Percentiles rank a stretch among this genome's conserved stretches.
Conservation (phyloP, 2,329 filamentous ascomycete species). For the Penicillium sp. region DNA sequence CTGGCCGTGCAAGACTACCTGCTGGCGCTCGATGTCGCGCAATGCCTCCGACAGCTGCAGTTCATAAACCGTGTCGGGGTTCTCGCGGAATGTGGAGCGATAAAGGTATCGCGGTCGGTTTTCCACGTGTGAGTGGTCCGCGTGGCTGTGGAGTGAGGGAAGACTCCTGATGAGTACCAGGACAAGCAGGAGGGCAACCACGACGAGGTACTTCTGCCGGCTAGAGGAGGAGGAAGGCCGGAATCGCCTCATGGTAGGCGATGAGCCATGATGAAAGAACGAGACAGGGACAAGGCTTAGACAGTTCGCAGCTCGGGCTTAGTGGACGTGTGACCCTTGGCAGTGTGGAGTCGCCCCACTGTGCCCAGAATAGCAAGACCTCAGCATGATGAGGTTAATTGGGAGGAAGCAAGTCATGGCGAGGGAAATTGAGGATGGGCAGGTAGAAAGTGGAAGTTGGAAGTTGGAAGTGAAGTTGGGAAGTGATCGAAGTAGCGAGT, state of each 20-base stretch:
- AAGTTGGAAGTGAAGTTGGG: too few relatives aligned
- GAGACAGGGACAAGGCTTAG: background rate
- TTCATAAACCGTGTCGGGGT: conserved; percentile 36
- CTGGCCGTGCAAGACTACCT: conserved; percentile 12
- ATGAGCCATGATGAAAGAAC: background rate
- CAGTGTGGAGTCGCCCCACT: background rate
- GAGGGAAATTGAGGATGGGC: too few relatives aligned
- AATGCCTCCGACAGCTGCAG: conserved; percentile 26
- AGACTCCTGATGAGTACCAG: conserved; percentile 14
- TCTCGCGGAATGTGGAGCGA: conserved; percentile 31
- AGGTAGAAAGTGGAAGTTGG: too few relatives aligned
- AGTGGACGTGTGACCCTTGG: background rate
- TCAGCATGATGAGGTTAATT: too few relatives aligned
- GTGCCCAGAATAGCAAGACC: too few relatives aligned
- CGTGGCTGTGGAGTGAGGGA: conserved; percentile 11
- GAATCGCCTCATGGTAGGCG: conserved; percentile 1
- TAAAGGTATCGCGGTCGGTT: conserved; percentile 32
- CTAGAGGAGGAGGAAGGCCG: background rate
- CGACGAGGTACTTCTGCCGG: background rate
- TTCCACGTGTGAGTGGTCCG: conserved; percentile 4
- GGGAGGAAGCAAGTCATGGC: too few relatives aligned
- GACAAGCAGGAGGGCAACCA: background rate
- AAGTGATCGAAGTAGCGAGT: too few relatives aligned
- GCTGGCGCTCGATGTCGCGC: conserved; percentile 24
- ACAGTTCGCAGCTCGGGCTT: too few relatives aligned